Base-by-base conservation (phyloP, 108 stramenopile species). In the Epithemia pelagica region DNA sequence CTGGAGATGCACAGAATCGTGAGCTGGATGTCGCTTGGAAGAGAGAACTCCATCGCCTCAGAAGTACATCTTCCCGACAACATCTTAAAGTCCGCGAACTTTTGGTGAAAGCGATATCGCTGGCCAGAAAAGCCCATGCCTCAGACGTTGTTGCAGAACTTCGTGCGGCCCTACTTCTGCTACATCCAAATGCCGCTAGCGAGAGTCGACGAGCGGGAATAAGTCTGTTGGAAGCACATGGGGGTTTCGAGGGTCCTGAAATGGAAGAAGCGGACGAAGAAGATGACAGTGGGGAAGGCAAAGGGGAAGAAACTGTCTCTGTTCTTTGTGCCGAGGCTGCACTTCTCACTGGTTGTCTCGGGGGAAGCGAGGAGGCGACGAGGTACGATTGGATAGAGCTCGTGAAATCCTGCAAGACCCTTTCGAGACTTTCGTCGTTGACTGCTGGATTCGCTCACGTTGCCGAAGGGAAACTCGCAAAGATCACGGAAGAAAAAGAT, bases 321-420 rank as follows among this genome's bases (percentile, higher is more conserved):
- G 74, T 81, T 32, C 78, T 92, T 21, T 80, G 74, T 33, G 77
- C 71, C 51, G 88, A 92, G 71, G 83, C 85, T 30, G 76, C 77
- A 5, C 76, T 88, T 68, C 72, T 92, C 61, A 81, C 63, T 51
- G 81, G 85, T 28, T 82, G 91, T 64, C 70, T 92, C 28, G 83
- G 78, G 19, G 87, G 86, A 21, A 28, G 27, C 2, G 85, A 86
- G 33, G 77, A 90, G 64, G 82, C 85, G 20, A 82, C 74, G 55
- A 79, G 81, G 8, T 65, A 31, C 21, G 91, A 92, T 52, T 92
- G 91, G 91, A 85, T 77, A n/a, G 86, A 80, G 52, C 79, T 80
- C 0, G 80, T 92, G 33, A 85, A 83, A 54, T 65, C 60, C 28
- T 74, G 80, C 61, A 90, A 88, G 68, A 85, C 87, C 21, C 54